Percentiles rank a stretch among this genome's conserved stretches.
Conservation (phyloP, 2,329 filamentous ascomycete genomes). For the Alternaria brassicae region DNA sequence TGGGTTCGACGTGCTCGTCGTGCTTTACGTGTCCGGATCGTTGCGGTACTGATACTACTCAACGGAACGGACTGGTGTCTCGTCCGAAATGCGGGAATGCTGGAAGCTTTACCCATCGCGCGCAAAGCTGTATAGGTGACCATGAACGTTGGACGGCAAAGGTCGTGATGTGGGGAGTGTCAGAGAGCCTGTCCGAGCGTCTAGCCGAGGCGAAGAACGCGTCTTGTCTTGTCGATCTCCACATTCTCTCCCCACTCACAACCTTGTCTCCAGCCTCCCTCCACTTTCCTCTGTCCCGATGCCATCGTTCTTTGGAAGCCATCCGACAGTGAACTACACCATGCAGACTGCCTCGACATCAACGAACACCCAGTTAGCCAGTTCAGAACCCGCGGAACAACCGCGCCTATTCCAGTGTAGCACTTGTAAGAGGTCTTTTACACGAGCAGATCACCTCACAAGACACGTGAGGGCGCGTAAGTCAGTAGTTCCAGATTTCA, state of each 20-base stretch:
- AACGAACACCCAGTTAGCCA: slow-evolving; percentile 15
- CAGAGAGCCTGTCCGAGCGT: background rate
- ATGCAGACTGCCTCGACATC: slow-evolving; percentile 28
- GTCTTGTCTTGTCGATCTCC: slow-evolving; percentile 9
- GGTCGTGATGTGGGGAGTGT: slow-evolving; percentile 26
- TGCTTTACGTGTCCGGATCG: background rate
- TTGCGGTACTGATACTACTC: background rate
- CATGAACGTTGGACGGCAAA: background rate
- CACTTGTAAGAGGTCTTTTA: slow-evolving; percentile 61
- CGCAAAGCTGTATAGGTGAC: background rate
- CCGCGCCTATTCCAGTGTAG: slow-evolving; percentile 57
- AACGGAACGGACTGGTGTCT: background rate
- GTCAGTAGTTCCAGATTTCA: slow-evolving; percentile 16
- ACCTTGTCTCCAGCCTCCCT: slow-evolving; percentile 31
- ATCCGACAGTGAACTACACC: slow-evolving; percentile 12
- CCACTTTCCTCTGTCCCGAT: slow-evolving; percentile 33
- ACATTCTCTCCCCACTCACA: slow-evolving; percentile 20
- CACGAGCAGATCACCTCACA: slow-evolving; percentile 60
- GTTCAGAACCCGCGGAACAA: slow-evolving; percentile 25
- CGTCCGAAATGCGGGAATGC: background rate
- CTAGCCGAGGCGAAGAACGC: background rate
- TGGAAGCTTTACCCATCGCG: slow-evolving; percentile 4
- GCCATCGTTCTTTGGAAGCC: slow-evolving; percentile 17
- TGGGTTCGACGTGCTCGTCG: background rate
- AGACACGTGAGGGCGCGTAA: slow-evolving; percentile 61